Percentiles rank a stretch among this genome's conserved stretches.
Evolutionary conservation across 2,329 filamentous ascomycete genomes (phyloP).

Genomic region (Botryosphaeria dothidea): DNA sequence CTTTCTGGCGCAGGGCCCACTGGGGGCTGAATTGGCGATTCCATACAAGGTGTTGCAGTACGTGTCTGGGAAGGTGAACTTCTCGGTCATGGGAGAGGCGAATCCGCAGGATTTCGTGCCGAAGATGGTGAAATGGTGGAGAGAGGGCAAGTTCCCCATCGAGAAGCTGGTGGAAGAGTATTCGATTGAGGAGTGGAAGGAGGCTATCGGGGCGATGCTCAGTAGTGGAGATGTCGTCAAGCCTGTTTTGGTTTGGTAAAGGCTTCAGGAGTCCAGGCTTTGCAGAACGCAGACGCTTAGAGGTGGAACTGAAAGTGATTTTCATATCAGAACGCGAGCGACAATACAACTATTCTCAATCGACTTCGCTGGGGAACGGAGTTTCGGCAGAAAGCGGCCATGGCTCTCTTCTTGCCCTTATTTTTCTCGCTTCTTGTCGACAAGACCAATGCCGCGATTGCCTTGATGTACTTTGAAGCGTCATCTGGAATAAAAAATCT

Average conservation of each 20-base stretch:
- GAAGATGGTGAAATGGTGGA: conserved; percentile 3
- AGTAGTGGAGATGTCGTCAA: neutral
- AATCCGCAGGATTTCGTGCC: conserved; percentile 34
- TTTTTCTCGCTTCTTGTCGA: too few species aligned
- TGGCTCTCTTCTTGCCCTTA: too few species aligned
- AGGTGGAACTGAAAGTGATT: too few species aligned
- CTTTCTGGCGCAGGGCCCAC: conserved; percentile 39
- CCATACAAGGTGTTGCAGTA: conserved; percentile 47
- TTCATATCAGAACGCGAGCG: too few species aligned
- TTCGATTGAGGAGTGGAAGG: neutral
- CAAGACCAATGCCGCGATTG: too few species aligned
- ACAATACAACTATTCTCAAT: too few species aligned
- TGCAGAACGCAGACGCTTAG: too few species aligned
- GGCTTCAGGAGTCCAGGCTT: too few species aligned
- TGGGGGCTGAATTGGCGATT: conserved; percentile 42
- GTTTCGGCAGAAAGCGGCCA: too few species aligned
- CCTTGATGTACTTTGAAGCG: too few species aligned
- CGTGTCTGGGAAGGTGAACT: conserved; percentile 47
- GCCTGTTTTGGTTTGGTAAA: conserved; percentile 11
- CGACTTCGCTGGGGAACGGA: too few species aligned
- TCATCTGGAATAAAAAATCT: too few species aligned
- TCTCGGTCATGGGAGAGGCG: conserved; percentile 51
- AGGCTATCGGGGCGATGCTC: neutral
- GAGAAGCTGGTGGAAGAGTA: conserved; percentile 5
- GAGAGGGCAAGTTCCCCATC: neutral